Evolutionary conservation across 2,329 filamentous ascomycete genomes (phyloP).

Genomic region (Cercospora citrullina): DNA sequence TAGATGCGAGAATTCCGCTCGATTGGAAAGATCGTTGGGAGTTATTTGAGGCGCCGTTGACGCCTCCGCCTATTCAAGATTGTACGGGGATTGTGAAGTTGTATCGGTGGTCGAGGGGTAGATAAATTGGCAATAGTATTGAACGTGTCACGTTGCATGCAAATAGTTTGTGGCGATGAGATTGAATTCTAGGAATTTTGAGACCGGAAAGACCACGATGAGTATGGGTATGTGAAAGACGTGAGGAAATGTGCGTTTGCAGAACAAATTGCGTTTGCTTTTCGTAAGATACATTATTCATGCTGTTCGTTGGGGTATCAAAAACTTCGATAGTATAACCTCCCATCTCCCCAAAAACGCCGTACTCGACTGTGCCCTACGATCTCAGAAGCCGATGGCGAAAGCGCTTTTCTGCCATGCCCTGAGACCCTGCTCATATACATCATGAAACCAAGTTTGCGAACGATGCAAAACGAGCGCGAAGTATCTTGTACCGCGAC

Average conservation of each 20-base stretch:
- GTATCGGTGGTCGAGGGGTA: neutral
- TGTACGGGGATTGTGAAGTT: neutral
- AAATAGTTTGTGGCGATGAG: neutral
- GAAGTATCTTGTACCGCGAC: neutral
- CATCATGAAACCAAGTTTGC: neutral
- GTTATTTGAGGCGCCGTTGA: neutral
- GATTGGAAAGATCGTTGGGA: neutral
- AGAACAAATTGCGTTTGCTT: neutral
- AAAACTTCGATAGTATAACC: neutral
- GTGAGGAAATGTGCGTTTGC: no score
- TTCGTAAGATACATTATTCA: neutral
- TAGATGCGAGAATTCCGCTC: neutral
- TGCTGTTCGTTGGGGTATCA: neutral
- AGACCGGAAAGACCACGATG: neutral
- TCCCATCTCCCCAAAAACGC: neutral
- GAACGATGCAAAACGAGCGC: neutral
- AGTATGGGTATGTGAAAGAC: no score
- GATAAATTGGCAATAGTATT: neutral
- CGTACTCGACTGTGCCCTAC: neutral
- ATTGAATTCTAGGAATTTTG: neutral
- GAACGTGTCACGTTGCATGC: neutral
- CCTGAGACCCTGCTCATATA: neutral
- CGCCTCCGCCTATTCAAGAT: neutral
- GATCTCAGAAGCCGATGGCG: neutral
- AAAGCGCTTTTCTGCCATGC: neutral